Percentiles rank a stretch among this genome's conserved stretches.
phyloP scores from a whole-genome alignment of 345 rosid genomes.

The Fremontodendron californicum region DNA sequence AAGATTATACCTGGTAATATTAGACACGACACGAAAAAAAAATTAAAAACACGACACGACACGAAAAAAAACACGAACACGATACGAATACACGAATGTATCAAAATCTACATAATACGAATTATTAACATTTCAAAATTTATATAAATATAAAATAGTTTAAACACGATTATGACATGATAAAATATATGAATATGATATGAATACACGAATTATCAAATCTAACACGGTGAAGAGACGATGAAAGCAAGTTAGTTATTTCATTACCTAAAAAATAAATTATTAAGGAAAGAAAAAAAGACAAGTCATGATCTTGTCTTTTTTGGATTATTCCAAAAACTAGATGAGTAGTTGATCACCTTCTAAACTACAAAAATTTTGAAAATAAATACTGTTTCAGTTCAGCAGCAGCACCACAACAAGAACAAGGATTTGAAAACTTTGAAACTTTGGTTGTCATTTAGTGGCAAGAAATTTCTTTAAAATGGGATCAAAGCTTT shows the following conservation, averaged over 20 bases:
- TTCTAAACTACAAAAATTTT: not conserved
- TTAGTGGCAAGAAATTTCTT: constrained; percentile 5
- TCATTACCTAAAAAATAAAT: not conserved
- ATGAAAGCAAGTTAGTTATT: not conserved
- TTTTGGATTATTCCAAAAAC: not conserved
- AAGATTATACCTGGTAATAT: no score
- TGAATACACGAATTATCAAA: no score
- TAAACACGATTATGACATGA: no score
- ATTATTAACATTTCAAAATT: no score
- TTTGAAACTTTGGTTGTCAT: not conserved
- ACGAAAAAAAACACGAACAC: no score
- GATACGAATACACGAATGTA: no score
- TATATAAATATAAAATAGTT: no score
- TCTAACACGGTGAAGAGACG: not conserved
- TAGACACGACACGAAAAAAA: no score
- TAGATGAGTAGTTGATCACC: not conserved
- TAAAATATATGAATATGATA: no score
- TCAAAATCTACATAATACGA: no score
- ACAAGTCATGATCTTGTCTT: not conserved
- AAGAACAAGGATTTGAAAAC: not conserved
- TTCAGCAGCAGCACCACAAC: not conserved
- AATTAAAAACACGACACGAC: no score
- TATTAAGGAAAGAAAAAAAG: not conserved
- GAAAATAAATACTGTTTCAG: not conserved
- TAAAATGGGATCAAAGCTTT: not conserved